Percentiles rank a stretch among this genome's conserved stretches.
phyloP scores from a whole-genome alignment of 75 land plant genomes.

The Selaginella tamariscina region DNA sequence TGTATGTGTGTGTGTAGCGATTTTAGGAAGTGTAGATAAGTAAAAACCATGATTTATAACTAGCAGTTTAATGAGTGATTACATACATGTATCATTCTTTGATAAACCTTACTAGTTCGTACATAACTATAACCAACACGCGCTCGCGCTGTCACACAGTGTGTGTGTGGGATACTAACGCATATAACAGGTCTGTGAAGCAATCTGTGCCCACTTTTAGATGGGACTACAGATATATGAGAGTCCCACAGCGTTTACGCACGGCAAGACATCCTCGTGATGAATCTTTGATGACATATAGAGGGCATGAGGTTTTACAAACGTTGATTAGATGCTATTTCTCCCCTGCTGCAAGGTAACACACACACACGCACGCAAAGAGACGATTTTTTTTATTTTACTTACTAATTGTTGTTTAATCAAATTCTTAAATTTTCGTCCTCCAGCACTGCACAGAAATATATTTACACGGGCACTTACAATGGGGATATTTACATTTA shows the following conservation, averaged over 20 bases:
- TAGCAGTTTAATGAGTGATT: not conserved
- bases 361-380: not conserved
- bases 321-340: slow-evolving; percentile 92
- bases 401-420: not conserved
- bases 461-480: slow-evolving; percentile 85
- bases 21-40: not conserved
- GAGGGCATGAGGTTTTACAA: slow-evolving; percentile 69
- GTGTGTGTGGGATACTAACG: not conserved
- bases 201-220: slow-evolving; percentile 25
- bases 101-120: not conserved
- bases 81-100: not conserved
- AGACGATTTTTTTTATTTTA: not conserved
- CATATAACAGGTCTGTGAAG: too few relatives aligned
- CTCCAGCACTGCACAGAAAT: slow-evolving; percentile 83
- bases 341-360: slow-evolving; percentile 70
- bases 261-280: slow-evolving; percentile 62
- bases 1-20: not conserved
- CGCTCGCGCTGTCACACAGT: too few relatives aligned
- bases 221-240: slow-evolving; percentile 91
- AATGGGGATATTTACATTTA: slow-evolving; percentile 69
- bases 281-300: slow-evolving; percentile 75
- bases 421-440: slow-evolving; percentile 9
- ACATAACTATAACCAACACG: not conserved
- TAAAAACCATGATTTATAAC: not conserved
- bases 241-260: slow-evolving; percentile 45